Percentiles rank a stretch among this genome's conserved stretches.
Evolutionary conservation across 768 basidiomycete species (phyloP).

Genomic region (Xerocomellus intermedius): DNA sequence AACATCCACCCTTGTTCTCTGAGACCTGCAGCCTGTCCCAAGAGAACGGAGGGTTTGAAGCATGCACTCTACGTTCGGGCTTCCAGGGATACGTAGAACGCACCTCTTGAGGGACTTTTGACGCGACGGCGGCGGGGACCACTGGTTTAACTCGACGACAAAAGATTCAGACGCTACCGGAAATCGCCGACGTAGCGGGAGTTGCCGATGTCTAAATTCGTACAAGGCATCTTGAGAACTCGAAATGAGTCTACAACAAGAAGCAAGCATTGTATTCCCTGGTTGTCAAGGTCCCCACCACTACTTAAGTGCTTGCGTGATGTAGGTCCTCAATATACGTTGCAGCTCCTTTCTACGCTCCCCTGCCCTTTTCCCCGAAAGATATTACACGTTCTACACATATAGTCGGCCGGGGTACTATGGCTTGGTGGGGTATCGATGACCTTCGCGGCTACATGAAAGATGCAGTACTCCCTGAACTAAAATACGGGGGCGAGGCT

Average conservation of each 20-base stretch:
- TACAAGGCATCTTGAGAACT: background rate
- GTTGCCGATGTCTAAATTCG: slow-evolving; percentile 24
- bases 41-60: background rate
- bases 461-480: slow-evolving; percentile 33
- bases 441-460: slow-evolving; percentile 35
- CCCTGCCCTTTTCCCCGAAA: background rate
- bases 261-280: slow-evolving; percentile 14
- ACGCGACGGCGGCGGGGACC: slow-evolving; percentile 12
- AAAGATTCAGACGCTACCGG: slow-evolving; percentile 9
- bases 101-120: slow-evolving; percentile 29
- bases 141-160: slow-evolving; percentile 2
- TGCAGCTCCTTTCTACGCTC: background rate
- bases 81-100: slow-evolving; percentile 14
- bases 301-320: slow-evolving; percentile 14
- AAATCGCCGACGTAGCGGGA: slow-evolving; percentile 23
- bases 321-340: background rate
- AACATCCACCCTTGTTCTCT: slow-evolving; percentile 24
- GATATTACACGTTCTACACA: background rate
- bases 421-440: slow-evolving; percentile 32
- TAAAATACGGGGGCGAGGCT: slow-evolving; percentile 28
- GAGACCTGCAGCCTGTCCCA: slow-evolving; percentile 6
- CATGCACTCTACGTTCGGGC: background rate
- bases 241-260: slow-evolving; percentile 11
- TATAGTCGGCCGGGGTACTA: slow-evolving; percentile 1
- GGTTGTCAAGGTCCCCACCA: slow-evolving; percentile 19